These are phyloP conservation scores for Desmodesmus armatus DNA, from an alignment of 139 green algal species.

Conservation along the genomic window DNA sequence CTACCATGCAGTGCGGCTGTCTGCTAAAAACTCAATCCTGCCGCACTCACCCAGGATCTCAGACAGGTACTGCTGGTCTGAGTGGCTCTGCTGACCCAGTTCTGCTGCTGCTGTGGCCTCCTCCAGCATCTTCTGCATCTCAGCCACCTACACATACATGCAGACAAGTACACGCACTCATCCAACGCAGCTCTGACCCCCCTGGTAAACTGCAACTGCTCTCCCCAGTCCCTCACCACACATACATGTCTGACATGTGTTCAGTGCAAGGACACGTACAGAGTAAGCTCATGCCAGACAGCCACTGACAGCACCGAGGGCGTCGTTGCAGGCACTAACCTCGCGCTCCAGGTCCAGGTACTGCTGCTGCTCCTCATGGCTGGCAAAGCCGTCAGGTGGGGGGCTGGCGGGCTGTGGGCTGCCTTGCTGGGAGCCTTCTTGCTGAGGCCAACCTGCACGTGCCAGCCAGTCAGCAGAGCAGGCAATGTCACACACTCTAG, in stretches of 20 bases:
- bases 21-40: too few species aligned
- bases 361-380: constrained; percentile 3
- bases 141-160: too few species aligned
- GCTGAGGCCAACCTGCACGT: not conserved
- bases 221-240: too few species aligned
- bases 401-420: not conserved
- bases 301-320: not conserved
- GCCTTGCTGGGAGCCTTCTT: not conserved
- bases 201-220: too few species aligned
- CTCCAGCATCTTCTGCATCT: constrained; percentile 48
- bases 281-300: not conserved
- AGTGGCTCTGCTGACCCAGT: not conserved
- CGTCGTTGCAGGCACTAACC: too few species aligned
- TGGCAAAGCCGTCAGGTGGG: constrained; percentile 28
- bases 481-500: not conserved
- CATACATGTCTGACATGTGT: too few species aligned
- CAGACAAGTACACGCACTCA: not conserved
- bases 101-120: constrained; percentile 19
- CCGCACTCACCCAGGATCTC: constrained; percentile 47
- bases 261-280: not conserved
- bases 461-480: not conserved
- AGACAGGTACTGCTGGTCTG: constrained; percentile 41
- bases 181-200: not conserved
- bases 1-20: too few species aligned
- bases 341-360: constrained; percentile 27